Conservation (phyloP, 768 basidiomycete species). For the Lentinula detonsa region DNA sequence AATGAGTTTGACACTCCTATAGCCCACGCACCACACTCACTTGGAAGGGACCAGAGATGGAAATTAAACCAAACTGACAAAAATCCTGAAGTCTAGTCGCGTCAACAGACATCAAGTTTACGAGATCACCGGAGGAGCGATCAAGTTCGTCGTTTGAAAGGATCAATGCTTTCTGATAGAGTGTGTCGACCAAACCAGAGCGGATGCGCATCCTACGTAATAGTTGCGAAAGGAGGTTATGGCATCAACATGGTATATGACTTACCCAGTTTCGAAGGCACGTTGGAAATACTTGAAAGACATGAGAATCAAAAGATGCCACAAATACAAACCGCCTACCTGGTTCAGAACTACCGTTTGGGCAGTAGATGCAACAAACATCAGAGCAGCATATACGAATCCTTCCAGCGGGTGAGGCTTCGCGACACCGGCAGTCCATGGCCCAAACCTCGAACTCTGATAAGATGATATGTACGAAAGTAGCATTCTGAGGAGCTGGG, state of each 20-base stretch:
- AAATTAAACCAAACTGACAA: constrained; percentile 78
- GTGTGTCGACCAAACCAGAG: constrained; percentile 77
- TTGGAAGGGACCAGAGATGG: constrained; percentile 65
- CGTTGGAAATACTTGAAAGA: constrained; percentile 72
- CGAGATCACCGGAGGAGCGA: constrained; percentile 85
- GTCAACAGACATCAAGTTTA: constrained; percentile 91
- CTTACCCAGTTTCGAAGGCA: constrained; percentile 64
- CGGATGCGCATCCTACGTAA: constrained; percentile 77
- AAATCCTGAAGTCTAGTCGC: constrained; percentile 74
- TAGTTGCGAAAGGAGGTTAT: neutral
- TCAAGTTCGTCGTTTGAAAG: constrained; percentile 82
- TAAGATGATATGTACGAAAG: constrained; percentile 80
- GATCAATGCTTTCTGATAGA: constrained; percentile 82
- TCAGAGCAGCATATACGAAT: constrained; percentile 65
- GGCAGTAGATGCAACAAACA: constrained; percentile 75
- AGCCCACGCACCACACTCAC: neutral
- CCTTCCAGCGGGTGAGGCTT: constrained; percentile 50
- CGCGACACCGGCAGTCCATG: constrained; percentile 15
- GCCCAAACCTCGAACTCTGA: constrained; percentile 41
- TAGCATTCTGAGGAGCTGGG: constrained; percentile 76
- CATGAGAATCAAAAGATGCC: neutral
- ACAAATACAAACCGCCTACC: constrained; percentile 27
- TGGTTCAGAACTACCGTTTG: constrained; percentile 83
- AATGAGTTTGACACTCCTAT: neutral
- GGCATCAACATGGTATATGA: neutral